Conservation (phyloP, 805 yeast species). For the Kuraishia hungarica region DNA sequence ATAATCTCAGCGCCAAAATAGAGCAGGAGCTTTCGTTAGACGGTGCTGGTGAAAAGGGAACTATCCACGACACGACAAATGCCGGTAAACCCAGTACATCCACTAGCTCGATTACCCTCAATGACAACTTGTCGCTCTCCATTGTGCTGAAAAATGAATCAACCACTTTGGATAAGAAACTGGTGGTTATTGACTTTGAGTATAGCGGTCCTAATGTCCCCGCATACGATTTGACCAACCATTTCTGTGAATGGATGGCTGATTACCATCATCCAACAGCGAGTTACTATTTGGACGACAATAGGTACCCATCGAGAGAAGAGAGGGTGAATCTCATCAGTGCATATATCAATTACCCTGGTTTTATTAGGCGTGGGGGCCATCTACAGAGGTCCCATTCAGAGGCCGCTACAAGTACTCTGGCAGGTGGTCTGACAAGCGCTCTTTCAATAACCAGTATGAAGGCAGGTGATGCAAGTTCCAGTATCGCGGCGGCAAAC, state of each 20-base stretch:
- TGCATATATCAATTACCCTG: slow-evolving; percentile 65
- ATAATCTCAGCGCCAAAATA: background rate
- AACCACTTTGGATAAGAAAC: slow-evolving; percentile 42
- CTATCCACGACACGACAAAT: no score
- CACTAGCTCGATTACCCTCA: background rate
- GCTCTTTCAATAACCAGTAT: background rate
- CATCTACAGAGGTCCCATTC: background rate
- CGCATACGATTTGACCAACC: slow-evolving; percentile 87
- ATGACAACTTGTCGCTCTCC: background rate
- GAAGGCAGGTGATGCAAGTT: no score
- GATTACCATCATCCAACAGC: slow-evolving; percentile 66
- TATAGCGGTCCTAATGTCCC: slow-evolving; percentile 88
- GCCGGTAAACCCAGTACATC: background rate
- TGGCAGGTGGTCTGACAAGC: no score
- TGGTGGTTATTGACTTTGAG: slow-evolving; percentile 94
- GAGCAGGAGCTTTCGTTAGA: background rate
- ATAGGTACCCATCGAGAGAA: slow-evolving; percentile 56
- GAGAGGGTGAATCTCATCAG: slow-evolving; percentile 65
- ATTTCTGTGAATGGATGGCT: slow-evolving; percentile 95
- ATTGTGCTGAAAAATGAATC: background rate
- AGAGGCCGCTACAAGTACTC: no score
- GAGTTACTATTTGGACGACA: slow-evolving; percentile 42
- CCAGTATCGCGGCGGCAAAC: no score
- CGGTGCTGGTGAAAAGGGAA: background rate
- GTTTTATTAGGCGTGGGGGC: slow-evolving; percentile 6